Evolutionary conservation across 352 stramenopile species (phyloP).

Genomic region (Pythium inflatum): DNA sequence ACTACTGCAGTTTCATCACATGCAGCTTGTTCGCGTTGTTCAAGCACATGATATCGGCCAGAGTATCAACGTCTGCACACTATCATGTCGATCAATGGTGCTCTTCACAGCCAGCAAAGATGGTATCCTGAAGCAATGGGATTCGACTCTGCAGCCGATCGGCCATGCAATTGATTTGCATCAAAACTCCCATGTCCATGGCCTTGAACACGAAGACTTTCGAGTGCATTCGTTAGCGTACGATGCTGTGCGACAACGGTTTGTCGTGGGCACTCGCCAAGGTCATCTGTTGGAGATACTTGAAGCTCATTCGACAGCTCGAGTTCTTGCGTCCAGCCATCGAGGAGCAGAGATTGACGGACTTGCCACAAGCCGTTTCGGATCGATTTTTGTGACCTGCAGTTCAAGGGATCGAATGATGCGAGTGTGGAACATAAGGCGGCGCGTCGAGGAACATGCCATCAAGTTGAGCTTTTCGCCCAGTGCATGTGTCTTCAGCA

Average conservation of each 20-base stretch:
- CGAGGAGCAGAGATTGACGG: conserved; percentile 27
- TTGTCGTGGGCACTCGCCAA: conserved; percentile 58
- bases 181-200: conserved; percentile 25
- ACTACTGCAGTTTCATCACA: conserved; percentile 72
- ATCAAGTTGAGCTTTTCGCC: conserved; percentile 40
- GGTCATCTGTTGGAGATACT: conserved; percentile 24
- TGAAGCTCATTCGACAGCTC: conserved; percentile 21
- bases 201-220: conserved; percentile 57
- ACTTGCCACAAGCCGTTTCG: conserved; percentile 35
- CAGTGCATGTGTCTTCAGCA: conserved; percentile 44
- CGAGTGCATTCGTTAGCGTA: conserved; percentile 76
- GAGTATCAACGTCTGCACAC: conserved; percentile 58
- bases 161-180: conserved; percentile 70
- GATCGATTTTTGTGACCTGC: conserved; percentile 59
- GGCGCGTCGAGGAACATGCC: conserved; percentile 30
- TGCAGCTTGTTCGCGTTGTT: conserved; percentile 53
- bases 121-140: conserved; percentile 79
- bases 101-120: conserved; percentile 82
- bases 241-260: conserved; percentile 45
- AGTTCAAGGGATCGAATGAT: conserved; percentile 43
- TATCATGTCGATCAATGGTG: conserved; percentile 73
- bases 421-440: conserved; percentile 68
- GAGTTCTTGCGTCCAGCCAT: conserved; percentile 61
- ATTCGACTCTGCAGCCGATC: conserved; percentile 75
- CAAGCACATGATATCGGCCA: conserved; percentile 60